phyloP scores from a whole-genome alignment of 2,329 filamentous ascomycete species.

The Stagonosporopsis tanaceti region DNA sequence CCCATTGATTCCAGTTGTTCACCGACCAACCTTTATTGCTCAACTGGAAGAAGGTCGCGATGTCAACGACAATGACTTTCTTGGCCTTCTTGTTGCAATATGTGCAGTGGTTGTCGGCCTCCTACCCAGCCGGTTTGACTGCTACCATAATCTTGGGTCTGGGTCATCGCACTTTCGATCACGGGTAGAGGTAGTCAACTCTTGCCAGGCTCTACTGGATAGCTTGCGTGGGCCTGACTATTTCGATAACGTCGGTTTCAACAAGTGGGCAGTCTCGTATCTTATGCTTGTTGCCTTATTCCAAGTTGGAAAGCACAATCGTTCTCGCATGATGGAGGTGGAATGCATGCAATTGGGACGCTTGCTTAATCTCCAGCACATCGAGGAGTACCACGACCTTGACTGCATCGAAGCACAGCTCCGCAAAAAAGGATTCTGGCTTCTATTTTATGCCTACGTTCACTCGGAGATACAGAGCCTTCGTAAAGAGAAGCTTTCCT shows the following conservation, averaged over 20 bases:
- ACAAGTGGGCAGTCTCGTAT: conserved; percentile 18
- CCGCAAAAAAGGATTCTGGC: conserved; percentile 13
- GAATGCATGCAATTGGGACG: conserved; percentile 13
- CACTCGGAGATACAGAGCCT: conserved; percentile 13
- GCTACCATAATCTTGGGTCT: not conserved
- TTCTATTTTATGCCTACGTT: conserved; percentile 12
- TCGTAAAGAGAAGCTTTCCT: conserved; percentile 15
- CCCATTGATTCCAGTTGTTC: not conserved
- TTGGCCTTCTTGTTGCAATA: not conserved
- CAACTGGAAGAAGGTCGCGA: not conserved
- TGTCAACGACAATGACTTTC: not conserved
- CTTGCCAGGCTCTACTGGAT: not conserved
- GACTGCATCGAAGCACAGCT: conserved; percentile 15
- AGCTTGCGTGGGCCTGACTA: conserved; percentile 6
- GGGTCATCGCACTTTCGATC: not conserved
- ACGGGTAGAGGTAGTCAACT: not conserved
- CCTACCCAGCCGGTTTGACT: not conserved
- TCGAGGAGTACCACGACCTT: conserved; percentile 3
- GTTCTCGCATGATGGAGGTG: conserved; percentile 19
- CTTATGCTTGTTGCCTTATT: conserved; percentile 19
- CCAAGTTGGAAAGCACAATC: conserved; percentile 17
- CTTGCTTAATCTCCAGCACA: conserved; percentile 10
- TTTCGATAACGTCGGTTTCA: conserved; percentile 10
- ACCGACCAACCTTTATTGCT: not conserved
- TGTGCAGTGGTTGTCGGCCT: not conserved